These are phyloP conservation scores for Talaromyces albobiverticillius DNA, from an alignment of 2,329 filamentous ascomycete species.

Conservation along the genomic window DNA sequence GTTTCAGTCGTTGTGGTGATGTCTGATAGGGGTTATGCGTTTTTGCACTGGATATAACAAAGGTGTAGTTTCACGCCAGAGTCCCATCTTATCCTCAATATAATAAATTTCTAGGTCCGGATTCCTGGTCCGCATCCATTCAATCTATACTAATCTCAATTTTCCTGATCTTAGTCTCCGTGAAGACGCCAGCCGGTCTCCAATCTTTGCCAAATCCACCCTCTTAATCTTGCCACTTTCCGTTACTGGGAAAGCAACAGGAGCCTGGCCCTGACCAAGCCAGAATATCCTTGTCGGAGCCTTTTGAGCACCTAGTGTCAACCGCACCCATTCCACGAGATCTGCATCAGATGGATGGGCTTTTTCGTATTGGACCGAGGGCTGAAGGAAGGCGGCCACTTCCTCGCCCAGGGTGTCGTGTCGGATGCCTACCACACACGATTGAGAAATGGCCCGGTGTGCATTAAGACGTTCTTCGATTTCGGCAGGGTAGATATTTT, in stretches of 20 bases:
- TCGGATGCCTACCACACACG: background rate
- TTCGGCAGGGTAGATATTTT: conserved; percentile 68
- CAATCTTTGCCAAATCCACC: no score
- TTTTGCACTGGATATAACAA: no score
- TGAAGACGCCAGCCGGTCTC: no score
- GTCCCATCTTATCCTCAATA: no score
- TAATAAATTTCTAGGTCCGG: no score
- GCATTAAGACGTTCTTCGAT: conserved; percentile 65
- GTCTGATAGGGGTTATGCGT: no score
- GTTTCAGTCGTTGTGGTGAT: no score
- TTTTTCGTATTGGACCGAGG: background rate
- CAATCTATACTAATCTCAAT: no score
- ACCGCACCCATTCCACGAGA: background rate
- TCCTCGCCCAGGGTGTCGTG: background rate
- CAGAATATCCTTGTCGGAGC: background rate
- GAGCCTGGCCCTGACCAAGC: background rate
- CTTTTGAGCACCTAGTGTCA: background rate
- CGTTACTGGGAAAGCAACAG: background rate
- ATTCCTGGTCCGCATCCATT: no score
- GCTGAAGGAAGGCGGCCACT: background rate
- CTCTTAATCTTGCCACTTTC: background rate
- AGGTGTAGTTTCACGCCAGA: no score
- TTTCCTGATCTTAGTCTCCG: no score
- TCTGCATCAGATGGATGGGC: background rate
- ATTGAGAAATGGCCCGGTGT: conserved; percentile 54